phyloP scores from a whole-genome alignment of 2,329 filamentous ascomycete species.

The Cytospora leucostoma region DNA sequence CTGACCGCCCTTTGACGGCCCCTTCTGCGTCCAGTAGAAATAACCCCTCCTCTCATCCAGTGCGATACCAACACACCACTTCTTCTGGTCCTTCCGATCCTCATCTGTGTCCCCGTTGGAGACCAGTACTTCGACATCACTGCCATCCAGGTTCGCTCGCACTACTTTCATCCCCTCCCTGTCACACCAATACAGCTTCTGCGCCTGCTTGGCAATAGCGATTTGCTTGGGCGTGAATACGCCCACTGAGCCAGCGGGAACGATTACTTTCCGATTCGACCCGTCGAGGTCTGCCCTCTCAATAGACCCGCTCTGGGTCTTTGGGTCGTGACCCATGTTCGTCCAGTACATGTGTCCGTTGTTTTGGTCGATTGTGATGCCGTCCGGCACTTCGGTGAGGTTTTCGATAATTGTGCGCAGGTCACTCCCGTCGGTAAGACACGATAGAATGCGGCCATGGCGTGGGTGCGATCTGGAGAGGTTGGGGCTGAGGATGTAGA shows the following conservation, averaged over 20 bases:
- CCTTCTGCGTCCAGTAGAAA: slow-evolving; percentile 65
- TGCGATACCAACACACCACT: slow-evolving; percentile 59
- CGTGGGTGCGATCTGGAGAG: slow-evolving; percentile 29
- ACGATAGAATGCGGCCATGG: slow-evolving; percentile 30
- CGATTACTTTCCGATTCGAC: slow-evolving; percentile 43
- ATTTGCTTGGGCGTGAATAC: slow-evolving; percentile 54
- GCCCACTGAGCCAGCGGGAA: slow-evolving; percentile 40
- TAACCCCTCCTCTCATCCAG: slow-evolving; percentile 43
- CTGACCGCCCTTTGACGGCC: slow-evolving; percentile 49
- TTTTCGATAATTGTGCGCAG: slow-evolving; percentile 31
- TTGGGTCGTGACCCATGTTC: slow-evolving; percentile 46
- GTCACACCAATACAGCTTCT: slow-evolving; percentile 46
- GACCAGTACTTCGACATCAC: slow-evolving; percentile 43
- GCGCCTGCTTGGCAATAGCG: slow-evolving; percentile 33
- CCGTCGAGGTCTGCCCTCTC: slow-evolving; percentile 50
- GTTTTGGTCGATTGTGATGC: slow-evolving; percentile 42
- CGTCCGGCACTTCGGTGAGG: slow-evolving; percentile 43
- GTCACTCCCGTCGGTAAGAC: slow-evolving; percentile 30
- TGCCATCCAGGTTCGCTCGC: slow-evolving; percentile 44
- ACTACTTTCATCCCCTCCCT: slow-evolving; percentile 46
- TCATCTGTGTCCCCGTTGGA: slow-evolving; percentile 22
- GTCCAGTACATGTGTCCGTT: slow-evolving; percentile 50
- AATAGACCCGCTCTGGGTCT: slow-evolving; percentile 43
- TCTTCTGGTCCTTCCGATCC: slow-evolving; percentile 35
- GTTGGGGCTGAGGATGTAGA: slow-evolving; percentile 37